Evolutionary conservation across 768 basidiomycete species (phyloP), one percentile per base, ranked within the genome.

Genomic region (Lentinula guzmanii): DNA sequence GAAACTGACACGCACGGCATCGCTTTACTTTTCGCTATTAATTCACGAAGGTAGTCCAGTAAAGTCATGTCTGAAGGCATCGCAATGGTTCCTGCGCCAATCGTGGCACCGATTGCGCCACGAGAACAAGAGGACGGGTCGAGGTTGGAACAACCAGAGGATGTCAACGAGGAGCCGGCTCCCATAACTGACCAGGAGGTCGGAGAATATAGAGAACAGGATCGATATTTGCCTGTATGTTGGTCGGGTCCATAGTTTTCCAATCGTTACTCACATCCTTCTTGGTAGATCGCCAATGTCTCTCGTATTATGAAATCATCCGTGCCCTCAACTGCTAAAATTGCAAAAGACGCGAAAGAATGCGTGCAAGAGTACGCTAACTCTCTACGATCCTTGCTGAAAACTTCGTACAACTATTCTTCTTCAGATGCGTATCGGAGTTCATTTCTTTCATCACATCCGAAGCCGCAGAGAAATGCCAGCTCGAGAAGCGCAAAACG

Each of bases 401-500:
- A 24, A 39, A 15, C 34, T 35, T 55, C 24, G 5, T 56, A 11
- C 55, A 21, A 24, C 11, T 5, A 13, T 28, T 56, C 15, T 15
- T 21, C n/a, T 52, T 21, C 10, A 56, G 55, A 76, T 97, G 95
- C 75, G 93, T 97, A 60, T 94, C 91, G 46, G 96, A 98, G 77
- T 98, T 97, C 79, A 98, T 98, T 73, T 88, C 87, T 67, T 98
- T 98, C 82, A 94, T 98, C 77, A 97, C 95, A 33, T 91, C 89
- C 48, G 96, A 98, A 73, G 96, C 96, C 4, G 93, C 93, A 15
- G 96, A 98, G 74, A 93, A 93, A 69, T 95, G 94, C 66, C 84
- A 90, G 70, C 79, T 90, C 66, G 95, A 98, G 78, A 98, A 98
- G 75, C 83, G 96, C 64, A 98, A 98, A 79, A 98, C 96, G 62